Base-by-base conservation (phyloP, 306 rosid genomes). In the Mimosa bimucronata region DNA sequence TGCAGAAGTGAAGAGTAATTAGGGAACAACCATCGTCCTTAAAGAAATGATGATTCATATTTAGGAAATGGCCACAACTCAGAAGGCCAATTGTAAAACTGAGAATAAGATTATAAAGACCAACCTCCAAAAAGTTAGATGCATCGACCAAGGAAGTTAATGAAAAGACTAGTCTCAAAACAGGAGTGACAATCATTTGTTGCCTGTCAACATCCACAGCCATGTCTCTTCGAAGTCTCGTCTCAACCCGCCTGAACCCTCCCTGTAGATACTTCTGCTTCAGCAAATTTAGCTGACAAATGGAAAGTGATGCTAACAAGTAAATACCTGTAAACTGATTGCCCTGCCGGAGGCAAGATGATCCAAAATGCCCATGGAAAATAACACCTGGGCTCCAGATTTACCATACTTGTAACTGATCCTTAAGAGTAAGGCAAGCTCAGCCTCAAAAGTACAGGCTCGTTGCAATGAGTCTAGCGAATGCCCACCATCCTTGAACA, bases 391-490 rank as follows among this genome's bases (percentile, higher is more conserved):
- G 48, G 96, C 96, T 79, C 98, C 98, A 79, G 92, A 88, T 82
- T 95, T 95, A 76, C 98, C 97, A 74, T 95, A 95, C 64, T 88
- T 90, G 89, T 95, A 90, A 82, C 96, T 91, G 64, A 91, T 87
- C 84, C 98, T 85, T 50, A 93, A 84, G 55, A 95, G 83, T 75
- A 92, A 84, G 84, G 96, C 94, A 44, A 95, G 94, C 71, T 92
- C 97, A 77, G 98, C 97, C 87, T 91, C 98, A 28, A 95, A 91
- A 3, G 96, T 88, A 80, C 90, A 91, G 42, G 94, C 92, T 81
- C 94, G 91, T 89, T 92, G 98, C 89, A 94, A 83, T 0, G 97
- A 88, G 74, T 88, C 91, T 44, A 90, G 85, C 45, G 93, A 90
- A 82, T 81, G 91, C 77, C 86, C 89, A 71, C 97, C 98, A 86